Evolutionary conservation across 2,329 filamentous ascomycete genomes (phyloP), one percentile per base, ranked within the genome.

Genomic region (Lachnum nothofagi): DNA sequence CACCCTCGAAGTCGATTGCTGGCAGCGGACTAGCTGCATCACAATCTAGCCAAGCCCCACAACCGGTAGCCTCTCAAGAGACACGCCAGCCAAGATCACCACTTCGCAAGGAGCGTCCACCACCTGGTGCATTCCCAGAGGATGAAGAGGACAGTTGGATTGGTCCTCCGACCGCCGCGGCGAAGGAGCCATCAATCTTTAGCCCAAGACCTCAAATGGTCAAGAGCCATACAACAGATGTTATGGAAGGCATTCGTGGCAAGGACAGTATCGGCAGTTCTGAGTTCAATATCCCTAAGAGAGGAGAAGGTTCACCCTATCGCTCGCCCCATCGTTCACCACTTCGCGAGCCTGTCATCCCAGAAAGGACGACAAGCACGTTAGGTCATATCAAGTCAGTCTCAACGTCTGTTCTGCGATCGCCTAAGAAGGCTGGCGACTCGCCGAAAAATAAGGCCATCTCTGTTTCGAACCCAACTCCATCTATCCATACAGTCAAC

Each of bases 101-200:
- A 24, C 46, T 38, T 19, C 44, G 48, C 19, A 55, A 54, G 24
- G 46, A 51, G 10, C 51, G 51, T 7, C 42, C 53, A 27, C 43
- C 79, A 1, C 80, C 80, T 14, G 80, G 79, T 5, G 77, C 79
- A 12, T 84, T 84, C 57, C 79, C 80, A 0, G 72, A 76, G 43
- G 77, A 80, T 42, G 72, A 76, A 12, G 72, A 75, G 6, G 78
- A 81, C 42, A 79, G 83, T 49, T 85, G 80, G 82, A 82, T 83
- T 57, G 72, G 76, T 7, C 74, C 79, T 5, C 75, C 79, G 35
- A 61, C 57, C 25, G 52, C 51, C 22, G 45, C 56, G 16, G 42
- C 54, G 9, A 43, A 53, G 52, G 63, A 63, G 29, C 63, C 65
- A 3, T 63, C 64, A 8, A 56, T 64, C n/a, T 68, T 66, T 40